These are phyloP conservation scores for Saururus chinensis DNA, from an alignment of 164 flowering plant species.

Conservation along the genomic window DNA sequence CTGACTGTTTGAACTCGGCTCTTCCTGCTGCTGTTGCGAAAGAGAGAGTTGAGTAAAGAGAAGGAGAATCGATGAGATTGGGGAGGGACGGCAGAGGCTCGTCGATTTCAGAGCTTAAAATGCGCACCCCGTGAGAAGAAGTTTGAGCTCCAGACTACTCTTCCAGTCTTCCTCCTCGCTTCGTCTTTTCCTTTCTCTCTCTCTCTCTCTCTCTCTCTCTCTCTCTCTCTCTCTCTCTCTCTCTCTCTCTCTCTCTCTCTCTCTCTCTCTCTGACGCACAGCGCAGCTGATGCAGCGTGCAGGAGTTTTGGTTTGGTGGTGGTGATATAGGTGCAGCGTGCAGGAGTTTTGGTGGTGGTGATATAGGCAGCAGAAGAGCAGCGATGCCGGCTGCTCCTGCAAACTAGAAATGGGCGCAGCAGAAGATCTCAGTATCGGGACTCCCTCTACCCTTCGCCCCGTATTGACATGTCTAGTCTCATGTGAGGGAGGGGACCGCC, in stretches of 20 bases:
- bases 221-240: no score
- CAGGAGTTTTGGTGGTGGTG: no score
- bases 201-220: no score
- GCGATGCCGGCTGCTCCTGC: neutral
- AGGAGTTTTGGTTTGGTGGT: no score
- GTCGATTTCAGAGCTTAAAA: conserved; percentile 40
- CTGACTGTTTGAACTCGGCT: no score
- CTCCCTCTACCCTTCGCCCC: neutral
- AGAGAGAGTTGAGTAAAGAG: neutral
- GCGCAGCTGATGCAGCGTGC: no score
- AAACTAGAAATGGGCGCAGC: neutral
- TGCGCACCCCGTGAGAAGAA: conserved; percentile 16
- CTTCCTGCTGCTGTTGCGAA: neutral
- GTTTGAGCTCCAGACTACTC: neutral
- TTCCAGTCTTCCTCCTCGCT: neutral
- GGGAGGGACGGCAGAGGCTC: conserved; percentile 19
- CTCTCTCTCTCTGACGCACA: no score
- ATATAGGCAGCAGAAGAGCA: no score
- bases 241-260: no score
- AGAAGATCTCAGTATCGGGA: neutral
- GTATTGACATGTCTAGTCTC: neutral
- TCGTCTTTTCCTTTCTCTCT: no score
- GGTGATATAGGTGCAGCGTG: no score
- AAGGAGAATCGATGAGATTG: neutral
- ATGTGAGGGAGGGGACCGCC: neutral